Conservation (phyloP, 1,284 basidiomycete genomes). For the Papiliotrema terrestris region DNA sequence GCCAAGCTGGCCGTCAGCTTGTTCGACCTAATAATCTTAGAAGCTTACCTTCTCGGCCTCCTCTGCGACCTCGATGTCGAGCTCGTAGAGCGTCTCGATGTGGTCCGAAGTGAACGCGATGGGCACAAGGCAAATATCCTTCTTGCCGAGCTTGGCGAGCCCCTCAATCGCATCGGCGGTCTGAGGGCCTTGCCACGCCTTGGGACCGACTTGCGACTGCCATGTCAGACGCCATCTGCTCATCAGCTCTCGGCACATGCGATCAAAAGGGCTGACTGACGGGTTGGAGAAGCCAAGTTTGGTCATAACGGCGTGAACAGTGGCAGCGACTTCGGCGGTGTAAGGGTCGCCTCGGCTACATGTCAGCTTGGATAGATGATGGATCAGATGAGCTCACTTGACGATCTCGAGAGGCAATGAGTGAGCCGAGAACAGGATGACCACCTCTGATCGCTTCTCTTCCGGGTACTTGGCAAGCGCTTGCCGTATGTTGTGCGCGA, state of each 20-base stretch:
- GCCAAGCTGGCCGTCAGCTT: conserved; percentile 61
- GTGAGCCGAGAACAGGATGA: conserved; percentile 94
- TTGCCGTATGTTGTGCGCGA: conserved; percentile 81
- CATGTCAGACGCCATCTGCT: conserved; percentile 82
- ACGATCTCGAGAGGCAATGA: conserved; percentile 96
- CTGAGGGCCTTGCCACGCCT: conserved; percentile 98
- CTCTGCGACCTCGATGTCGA: conserved; percentile 89
- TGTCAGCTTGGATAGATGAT: neutral
- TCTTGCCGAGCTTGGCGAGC: conserved; percentile 79
- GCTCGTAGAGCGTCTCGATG: conserved; percentile 96
- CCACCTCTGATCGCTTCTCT: conserved; percentile 64
- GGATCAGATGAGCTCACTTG: conserved; percentile 54
- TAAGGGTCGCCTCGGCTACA: conserved; percentile 94
- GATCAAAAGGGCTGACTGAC: conserved; percentile 33
- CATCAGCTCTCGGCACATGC: conserved; percentile 2
- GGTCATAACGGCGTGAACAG: conserved; percentile 86
- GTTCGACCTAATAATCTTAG: neutral
- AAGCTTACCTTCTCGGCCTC: conserved; percentile 79
- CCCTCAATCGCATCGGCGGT: conserved; percentile 90
- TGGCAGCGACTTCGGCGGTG: conserved; percentile 89
- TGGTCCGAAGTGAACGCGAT: conserved; percentile 99
- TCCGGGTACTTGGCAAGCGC: conserved; percentile 77
- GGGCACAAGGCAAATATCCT: conserved; percentile 84
- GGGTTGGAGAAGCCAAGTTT: conserved; percentile 65
- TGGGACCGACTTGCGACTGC: conserved; percentile 97